phyloP scores from a whole-genome alignment of 306 rosid species.

The Sphenostylis stenocarpa region DNA sequence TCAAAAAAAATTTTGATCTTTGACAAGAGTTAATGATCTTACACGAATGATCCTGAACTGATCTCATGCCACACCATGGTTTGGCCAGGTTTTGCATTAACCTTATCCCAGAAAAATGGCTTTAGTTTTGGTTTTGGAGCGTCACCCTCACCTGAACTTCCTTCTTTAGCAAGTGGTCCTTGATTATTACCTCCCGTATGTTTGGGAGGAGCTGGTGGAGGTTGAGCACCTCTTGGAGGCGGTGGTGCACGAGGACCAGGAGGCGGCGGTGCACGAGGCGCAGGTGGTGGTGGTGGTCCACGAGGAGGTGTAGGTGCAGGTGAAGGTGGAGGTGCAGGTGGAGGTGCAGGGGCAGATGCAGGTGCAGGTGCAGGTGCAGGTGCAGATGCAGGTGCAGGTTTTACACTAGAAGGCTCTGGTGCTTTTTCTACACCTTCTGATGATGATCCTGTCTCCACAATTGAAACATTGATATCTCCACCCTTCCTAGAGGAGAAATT shows the following conservation, averaged over 20 bases:
- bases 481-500: constrained; percentile 39
- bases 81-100: constrained; percentile 76
- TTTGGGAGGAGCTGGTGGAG: constrained; percentile 74
- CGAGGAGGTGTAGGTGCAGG: constrained; percentile 41
- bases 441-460: constrained; percentile 29
- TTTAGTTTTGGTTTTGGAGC: constrained; percentile 76
- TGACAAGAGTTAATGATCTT: constrained; percentile 41
- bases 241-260: constrained; percentile 45
- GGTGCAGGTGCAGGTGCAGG: constrained; percentile 31
- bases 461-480: constrained; percentile 33
- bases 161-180: constrained; percentile 20
- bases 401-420: constrained; percentile 43
- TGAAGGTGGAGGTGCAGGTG: constrained; percentile 49
- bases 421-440: constrained; percentile 38
- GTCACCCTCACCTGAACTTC: constrained; percentile 38
- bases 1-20: constrained; percentile 24
- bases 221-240: constrained; percentile 17
- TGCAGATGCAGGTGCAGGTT: constrained; percentile 39
- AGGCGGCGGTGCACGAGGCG: neutral
- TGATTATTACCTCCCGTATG: constrained; percentile 46
- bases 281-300: constrained; percentile 46
- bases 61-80: constrained; percentile 97
- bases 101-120: constrained; percentile 99
- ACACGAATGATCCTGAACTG: constrained; percentile 88
- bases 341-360: neutral